Conservation (phyloP, 768 basidiomycete genomes). For the Tulasnella sp. region DNA sequence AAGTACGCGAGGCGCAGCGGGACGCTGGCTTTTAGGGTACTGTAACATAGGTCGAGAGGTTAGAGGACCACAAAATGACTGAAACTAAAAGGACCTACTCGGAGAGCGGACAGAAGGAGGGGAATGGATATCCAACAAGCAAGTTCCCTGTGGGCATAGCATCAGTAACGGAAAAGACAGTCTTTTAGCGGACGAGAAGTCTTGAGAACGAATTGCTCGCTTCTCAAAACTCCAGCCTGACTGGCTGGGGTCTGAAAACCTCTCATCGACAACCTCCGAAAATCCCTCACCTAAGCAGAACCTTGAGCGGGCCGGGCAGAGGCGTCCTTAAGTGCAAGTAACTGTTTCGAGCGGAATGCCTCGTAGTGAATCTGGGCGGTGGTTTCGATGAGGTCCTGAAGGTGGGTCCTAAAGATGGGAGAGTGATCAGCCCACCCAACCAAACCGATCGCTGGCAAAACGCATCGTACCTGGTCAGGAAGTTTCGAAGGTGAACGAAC, state of each 20-base stretch:
- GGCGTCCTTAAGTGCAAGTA: conserved; percentile 94
- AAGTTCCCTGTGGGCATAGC: background rate
- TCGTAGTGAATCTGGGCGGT: conserved; percentile 99
- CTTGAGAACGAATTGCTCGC: no score
- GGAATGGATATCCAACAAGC: background rate
- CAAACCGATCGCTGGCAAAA: background rate
- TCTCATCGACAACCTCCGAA: background rate
- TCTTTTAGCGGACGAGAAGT: background rate
- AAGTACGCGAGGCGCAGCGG: background rate
- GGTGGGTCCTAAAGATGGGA: conserved; percentile 65
- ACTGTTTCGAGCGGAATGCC: conserved; percentile 97
- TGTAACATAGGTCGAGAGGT: background rate
- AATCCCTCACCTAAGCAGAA: background rate
- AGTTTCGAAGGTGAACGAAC: conserved; percentile 95
- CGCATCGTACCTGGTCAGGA: conserved; percentile 71
- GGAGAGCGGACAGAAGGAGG: background rate
- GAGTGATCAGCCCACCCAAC: background rate
- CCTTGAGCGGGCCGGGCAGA: conserved; percentile 39
- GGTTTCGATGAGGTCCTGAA: conserved; percentile 98
- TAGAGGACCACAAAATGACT: background rate
- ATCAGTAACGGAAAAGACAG: background rate
- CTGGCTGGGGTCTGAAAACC: background rate
- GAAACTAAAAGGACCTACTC: background rate
- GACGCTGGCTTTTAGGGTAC: conserved; percentile 1
- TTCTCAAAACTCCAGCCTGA: no score